phyloP scores from a whole-genome alignment of 2,329 filamentous ascomycete species.

The Penicillium hordei region DNA sequence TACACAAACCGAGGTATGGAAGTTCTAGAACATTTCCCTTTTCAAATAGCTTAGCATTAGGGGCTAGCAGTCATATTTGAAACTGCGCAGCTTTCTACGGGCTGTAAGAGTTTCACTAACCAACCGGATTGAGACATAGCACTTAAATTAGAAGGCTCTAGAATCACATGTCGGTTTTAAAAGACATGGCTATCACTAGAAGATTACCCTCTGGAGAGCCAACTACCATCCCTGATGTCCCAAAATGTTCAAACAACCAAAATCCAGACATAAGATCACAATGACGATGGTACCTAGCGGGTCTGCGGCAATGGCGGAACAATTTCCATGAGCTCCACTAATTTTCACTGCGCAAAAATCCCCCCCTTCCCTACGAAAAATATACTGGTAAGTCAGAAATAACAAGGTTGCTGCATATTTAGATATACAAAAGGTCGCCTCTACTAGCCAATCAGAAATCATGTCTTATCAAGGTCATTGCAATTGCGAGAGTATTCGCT shows the following conservation, averaged over 20 bases:
- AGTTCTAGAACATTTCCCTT: neutral
- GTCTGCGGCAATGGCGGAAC: neutral
- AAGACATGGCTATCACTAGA: neutral
- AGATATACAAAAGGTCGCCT: neutral
- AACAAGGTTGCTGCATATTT: neutral
- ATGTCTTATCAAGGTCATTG: slow-evolving; percentile 29
- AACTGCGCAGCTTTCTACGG: neutral
- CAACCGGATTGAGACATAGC: neutral
- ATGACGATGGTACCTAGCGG: neutral
- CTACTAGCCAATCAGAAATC: neutral
- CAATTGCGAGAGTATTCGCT: slow-evolving; percentile 24
- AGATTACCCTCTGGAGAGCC: neutral
- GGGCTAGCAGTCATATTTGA: neutral
- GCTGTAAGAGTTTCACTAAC: neutral
- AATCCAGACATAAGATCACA: neutral
- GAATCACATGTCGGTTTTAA: neutral
- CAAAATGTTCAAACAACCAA: neutral
- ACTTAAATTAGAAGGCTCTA: neutral
- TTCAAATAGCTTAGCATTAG: too few relatives aligned
- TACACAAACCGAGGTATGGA: neutral
- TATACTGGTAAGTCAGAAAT: neutral
- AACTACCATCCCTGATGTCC: neutral
- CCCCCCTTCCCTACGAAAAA: neutral
- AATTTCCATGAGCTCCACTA: neutral
- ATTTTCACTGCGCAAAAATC: neutral